These are phyloP conservation scores for Rhododendron molle DNA, from an alignment of 148 eudicot genomes.

Conservation along the genomic window DNA sequence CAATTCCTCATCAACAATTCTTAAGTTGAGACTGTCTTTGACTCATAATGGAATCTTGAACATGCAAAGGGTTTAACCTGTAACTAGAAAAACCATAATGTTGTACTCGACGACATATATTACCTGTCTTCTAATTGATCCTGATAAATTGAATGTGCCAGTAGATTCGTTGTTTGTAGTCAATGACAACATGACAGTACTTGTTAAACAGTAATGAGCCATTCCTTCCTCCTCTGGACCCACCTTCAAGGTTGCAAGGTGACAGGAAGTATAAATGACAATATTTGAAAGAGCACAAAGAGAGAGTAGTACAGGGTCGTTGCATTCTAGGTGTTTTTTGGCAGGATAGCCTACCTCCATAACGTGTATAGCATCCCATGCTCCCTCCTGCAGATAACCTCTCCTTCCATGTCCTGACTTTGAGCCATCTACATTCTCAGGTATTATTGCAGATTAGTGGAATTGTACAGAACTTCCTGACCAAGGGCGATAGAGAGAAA, in stretches of 20 bases:
- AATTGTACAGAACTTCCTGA: slow-evolving; percentile 1
- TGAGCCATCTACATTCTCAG: slow-evolving; percentile 62
- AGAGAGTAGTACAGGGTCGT: not conserved
- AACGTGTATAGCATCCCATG: slow-evolving; percentile 99
- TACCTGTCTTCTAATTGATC: slow-evolving; percentile 99
- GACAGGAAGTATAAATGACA: not conserved
- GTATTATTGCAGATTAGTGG: slow-evolving; percentile 17
- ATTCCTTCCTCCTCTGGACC: slow-evolving; percentile 75
- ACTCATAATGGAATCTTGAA: not conserved
- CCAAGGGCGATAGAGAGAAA: not conserved
- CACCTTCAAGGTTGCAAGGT: slow-evolving; percentile 37
- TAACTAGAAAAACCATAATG: not conserved
- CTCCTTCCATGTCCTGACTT: slow-evolving; percentile 85
- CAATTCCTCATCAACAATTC: not conserved
- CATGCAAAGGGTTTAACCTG: not conserved
- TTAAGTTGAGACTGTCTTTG: not conserved
- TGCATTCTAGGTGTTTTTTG: not conserved
- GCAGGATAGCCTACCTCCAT: slow-evolving; percentile 55
- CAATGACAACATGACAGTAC: slow-evolving; percentile 92
- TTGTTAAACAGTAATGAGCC: slow-evolving; percentile 84
- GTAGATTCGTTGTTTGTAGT: slow-evolving; percentile 72
- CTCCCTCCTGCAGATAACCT: slow-evolving; percentile 91
- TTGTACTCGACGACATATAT: not conserved
- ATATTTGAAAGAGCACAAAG: not conserved
- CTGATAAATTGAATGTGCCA: slow-evolving; percentile 87